Conservation (phyloP, 1,284 basidiomycete species). For the Moesziomyces parantarcticus region DNA sequence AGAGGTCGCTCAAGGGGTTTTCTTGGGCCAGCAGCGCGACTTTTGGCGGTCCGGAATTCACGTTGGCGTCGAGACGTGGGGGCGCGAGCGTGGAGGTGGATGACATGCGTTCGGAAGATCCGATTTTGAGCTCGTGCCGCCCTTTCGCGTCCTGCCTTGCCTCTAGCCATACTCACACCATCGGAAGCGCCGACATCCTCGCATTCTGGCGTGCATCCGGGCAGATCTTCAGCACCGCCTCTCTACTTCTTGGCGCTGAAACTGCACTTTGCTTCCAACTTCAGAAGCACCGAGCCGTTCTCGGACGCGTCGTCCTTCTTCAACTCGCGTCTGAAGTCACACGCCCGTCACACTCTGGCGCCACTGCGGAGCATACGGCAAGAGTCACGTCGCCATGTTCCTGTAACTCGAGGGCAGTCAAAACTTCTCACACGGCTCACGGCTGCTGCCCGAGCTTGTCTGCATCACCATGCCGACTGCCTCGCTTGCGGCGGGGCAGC, state of each 20-base stretch:
- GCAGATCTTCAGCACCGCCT: not conserved
- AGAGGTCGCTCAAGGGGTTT: too few species aligned
- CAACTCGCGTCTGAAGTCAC: not conserved
- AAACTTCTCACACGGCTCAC: not conserved
- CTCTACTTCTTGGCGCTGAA: not conserved
- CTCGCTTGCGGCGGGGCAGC: conserved; percentile 8
- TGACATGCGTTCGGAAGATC: not conserved
- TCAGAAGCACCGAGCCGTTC: not conserved
- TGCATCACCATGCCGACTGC: conserved; percentile 14
- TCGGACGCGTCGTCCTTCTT: not conserved
- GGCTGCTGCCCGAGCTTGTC: not conserved
- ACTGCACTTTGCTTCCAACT: not conserved
- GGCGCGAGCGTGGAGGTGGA: not conserved
- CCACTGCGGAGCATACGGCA: not conserved
- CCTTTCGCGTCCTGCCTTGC: too few species aligned
- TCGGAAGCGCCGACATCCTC: not conserved
- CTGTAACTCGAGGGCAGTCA: not conserved
- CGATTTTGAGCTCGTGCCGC: not conserved
- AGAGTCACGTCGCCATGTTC: not conserved
- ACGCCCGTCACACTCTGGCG: not conserved
- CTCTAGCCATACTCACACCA: not conserved
- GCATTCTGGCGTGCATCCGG: not conserved
- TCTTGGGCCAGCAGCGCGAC: not conserved
- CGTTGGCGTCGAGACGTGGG: not conserved
- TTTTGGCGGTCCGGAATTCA: not conserved